phyloP scores from a whole-genome alignment of 352 stramenopile genomes.

The Pythium oligandrum region DNA sequence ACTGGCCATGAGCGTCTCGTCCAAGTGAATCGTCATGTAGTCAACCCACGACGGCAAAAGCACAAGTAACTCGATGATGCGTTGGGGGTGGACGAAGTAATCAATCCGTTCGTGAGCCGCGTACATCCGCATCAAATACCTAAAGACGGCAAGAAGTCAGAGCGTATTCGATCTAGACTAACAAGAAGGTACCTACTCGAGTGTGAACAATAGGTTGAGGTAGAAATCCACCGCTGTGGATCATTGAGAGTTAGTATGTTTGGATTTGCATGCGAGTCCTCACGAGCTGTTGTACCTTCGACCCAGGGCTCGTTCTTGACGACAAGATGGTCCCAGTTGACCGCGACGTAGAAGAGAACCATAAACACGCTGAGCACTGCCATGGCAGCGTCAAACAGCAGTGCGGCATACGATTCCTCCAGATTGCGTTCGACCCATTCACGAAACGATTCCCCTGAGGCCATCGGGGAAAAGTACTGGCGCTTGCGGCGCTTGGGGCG shows the following conservation, averaged over 20 bases:
- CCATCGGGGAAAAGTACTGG: slow-evolving; percentile 28
- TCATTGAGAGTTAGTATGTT: not conserved
- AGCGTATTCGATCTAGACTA: not conserved
- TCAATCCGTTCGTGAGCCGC: slow-evolving; percentile 57
- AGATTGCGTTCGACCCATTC: slow-evolving; percentile 75
- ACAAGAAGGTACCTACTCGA: slow-evolving; percentile 37
- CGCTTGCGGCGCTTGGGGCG: slow-evolving; percentile 26
- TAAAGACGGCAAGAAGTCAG: slow-evolving; percentile 1
- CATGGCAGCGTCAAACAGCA: slow-evolving; percentile 32
- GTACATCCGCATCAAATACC: slow-evolving; percentile 57
- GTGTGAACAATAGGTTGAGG: slow-evolving; percentile 61
- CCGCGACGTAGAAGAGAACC: slow-evolving; percentile 55
- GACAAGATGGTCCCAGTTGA: slow-evolving; percentile 50
- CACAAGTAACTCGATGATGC: slow-evolving; percentile 51
- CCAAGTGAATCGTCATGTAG: slow-evolving; percentile 3
- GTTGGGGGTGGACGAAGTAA: slow-evolving; percentile 46
- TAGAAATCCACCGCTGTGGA: slow-evolving; percentile 47
- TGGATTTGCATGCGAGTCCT: no score
- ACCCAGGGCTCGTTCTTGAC: slow-evolving; percentile 29
- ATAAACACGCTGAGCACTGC: slow-evolving; percentile 56
- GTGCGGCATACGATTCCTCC: slow-evolving; percentile 53
- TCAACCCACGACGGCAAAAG: slow-evolving; percentile 57
- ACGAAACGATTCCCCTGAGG: slow-evolving; percentile 39
- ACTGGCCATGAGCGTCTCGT: slow-evolving; percentile 4
- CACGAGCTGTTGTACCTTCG: slow-evolving; percentile 25